Conservation (phyloP, 345 rosid genomes). For the Pelargonium nanum region DNA sequence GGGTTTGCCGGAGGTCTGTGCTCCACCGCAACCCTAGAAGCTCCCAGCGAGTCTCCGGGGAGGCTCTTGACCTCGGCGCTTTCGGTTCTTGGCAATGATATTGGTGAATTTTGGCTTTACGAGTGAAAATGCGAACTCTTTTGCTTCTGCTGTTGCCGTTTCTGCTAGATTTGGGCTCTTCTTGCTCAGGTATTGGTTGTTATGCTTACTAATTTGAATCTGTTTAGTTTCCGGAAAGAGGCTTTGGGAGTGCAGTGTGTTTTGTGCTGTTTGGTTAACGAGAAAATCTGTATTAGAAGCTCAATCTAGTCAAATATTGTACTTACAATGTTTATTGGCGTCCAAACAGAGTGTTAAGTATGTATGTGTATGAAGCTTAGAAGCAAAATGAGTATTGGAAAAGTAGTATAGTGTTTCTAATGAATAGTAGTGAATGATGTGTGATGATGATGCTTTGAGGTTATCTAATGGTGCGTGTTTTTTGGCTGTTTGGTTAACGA, state of each 20-base stretch:
- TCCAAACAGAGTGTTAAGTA: neutral
- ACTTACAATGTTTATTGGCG: neutral
- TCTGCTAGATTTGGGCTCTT: conserved; percentile 29
- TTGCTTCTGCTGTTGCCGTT: conserved; percentile 24
- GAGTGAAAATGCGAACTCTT: conserved; percentile 38
- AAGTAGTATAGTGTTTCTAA: no score
- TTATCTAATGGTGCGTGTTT: no score
- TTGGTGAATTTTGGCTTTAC: conserved; percentile 21
- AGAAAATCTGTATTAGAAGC: neutral
- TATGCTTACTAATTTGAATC: neutral
- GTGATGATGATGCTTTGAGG: no score
- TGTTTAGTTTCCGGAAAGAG: neutral
- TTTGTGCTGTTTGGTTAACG: neutral
- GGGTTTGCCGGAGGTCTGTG: conserved; percentile 11
- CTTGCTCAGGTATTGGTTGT: conserved; percentile 37
- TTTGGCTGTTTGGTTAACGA: no score
- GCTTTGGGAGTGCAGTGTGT: neutral
- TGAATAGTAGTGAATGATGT: no score
- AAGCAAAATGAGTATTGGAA: neutral
- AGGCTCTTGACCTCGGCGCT: conserved; percentile 13
- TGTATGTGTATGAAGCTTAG: neutral
- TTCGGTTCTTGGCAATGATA: conserved; percentile 35
- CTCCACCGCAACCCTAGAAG: conserved; percentile 14
- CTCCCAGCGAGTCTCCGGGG: conserved; percentile 17
- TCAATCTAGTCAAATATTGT: neutral